Conservation (phyloP, 2,329 filamentous ascomycete species). For the Hypoxylon sp. region DNA sequence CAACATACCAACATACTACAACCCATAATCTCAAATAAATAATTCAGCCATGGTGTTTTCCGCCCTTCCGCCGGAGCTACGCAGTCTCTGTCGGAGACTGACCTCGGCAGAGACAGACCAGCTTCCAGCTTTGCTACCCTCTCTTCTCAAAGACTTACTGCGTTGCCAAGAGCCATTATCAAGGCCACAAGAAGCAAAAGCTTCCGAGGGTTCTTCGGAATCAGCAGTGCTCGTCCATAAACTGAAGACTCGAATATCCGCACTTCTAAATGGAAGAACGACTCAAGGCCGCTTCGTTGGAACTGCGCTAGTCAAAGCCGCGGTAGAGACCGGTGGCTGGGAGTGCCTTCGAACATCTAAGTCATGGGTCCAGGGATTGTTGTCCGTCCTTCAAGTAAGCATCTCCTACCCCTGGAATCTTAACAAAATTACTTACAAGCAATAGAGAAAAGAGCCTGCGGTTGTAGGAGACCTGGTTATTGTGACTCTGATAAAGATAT, state of each 20-base stretch:
- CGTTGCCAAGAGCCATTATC: slow-evolving; percentile 73
- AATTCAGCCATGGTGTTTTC: slow-evolving; percentile 49
- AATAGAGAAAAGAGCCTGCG: slow-evolving; percentile 79
- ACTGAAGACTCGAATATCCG: slow-evolving; percentile 80
- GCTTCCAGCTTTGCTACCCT: slow-evolving; percentile 78
- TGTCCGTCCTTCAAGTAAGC: slow-evolving; percentile 77
- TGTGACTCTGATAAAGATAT: slow-evolving; percentile 84
- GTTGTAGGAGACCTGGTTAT: slow-evolving; percentile 82
- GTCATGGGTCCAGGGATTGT: slow-evolving; percentile 80
- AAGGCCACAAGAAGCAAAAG: slow-evolving; percentile 67
- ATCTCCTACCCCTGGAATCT: not conserved
- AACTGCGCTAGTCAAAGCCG: slow-evolving; percentile 81
- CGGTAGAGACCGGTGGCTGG: slow-evolving; percentile 86
- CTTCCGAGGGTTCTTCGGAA: slow-evolving; percentile 72
- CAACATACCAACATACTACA: not conserved
- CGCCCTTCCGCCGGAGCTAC: slow-evolving; percentile 67
- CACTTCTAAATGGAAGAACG: slow-evolving; percentile 81
- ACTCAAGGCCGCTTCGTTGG: slow-evolving; percentile 81
- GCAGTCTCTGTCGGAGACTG: slow-evolving; percentile 75
- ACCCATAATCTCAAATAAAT: not conserved
- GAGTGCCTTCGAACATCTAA: slow-evolving; percentile 79
- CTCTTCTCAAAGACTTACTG: slow-evolving; percentile 71
- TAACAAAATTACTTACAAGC: slow-evolving; percentile 9
- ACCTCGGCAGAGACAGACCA: slow-evolving; percentile 77
- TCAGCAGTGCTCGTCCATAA: slow-evolving; percentile 80